phyloP scores from a whole-genome alignment of 2,329 filamentous ascomycete species.

The Botryotinia globosa region DNA sequence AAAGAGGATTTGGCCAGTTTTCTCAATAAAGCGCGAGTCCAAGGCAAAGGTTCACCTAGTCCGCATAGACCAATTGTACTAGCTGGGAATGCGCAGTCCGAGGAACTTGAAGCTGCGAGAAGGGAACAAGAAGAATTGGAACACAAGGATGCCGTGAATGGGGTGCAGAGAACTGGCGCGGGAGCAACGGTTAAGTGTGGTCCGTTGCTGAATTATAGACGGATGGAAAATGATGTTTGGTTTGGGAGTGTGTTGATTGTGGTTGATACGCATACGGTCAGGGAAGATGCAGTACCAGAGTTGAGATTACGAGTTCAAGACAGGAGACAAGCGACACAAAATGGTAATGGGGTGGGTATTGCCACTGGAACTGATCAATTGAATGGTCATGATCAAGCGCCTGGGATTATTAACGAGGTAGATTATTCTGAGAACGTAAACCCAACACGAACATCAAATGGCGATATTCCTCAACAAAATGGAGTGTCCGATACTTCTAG shows the following conservation, averaged over 20 bases:
- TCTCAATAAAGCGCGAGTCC: conserved; percentile 53
- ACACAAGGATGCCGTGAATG: conserved; percentile 17
- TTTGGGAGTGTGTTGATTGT: conserved; percentile 84
- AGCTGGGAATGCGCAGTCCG: conserved; percentile 28
- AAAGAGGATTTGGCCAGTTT: conserved; percentile 55
- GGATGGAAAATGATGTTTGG: conserved; percentile 70
- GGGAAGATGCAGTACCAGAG: conserved; percentile 54
- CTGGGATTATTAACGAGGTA: conserved; percentile 36
- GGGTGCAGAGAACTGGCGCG: conserved; percentile 19
- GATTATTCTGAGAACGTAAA: conserved; percentile 36
- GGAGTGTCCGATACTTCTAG: background rate
- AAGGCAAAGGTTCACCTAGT: conserved; percentile 27
- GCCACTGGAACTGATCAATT: conserved; percentile 10
- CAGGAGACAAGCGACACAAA: conserved; percentile 14
- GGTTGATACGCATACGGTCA: conserved; percentile 62
- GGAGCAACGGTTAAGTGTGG: conserved; percentile 64
- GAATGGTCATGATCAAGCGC: conserved; percentile 23
- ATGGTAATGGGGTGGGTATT: conserved; percentile 32
- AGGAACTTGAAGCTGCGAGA: conserved; percentile 12
- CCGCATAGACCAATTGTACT: conserved; percentile 49
- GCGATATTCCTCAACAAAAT: background rate
- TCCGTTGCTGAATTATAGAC: conserved; percentile 74
- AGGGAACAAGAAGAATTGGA: conserved; percentile 15
- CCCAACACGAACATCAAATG: background rate
- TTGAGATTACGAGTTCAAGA: conserved; percentile 49